These are phyloP conservation scores for Russula brevipes DNA, from an alignment of 768 basidiomycete genomes.

Conservation along the genomic window DNA sequence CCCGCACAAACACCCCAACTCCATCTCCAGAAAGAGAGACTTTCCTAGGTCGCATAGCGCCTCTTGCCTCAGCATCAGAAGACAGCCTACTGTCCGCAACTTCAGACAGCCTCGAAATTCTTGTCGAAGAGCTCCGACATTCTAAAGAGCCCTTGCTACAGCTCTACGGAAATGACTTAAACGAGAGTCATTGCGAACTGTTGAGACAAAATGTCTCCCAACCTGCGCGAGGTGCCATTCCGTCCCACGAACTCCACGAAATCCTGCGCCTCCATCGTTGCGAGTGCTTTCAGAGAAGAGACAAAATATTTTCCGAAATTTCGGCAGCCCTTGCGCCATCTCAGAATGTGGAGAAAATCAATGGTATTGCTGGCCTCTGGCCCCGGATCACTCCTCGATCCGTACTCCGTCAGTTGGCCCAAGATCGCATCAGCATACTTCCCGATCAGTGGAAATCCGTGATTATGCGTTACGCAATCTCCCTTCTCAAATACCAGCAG, in stretches of 20 bases:
- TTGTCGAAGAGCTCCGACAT: conserved; percentile 3
- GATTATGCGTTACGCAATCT: not conserved
- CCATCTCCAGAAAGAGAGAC: not conserved
- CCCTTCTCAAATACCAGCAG: conserved; percentile 8
- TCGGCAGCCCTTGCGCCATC: not conserved
- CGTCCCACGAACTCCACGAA: not conserved
- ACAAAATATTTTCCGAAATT: not conserved
- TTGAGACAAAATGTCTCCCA: not conserved
- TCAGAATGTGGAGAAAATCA: not conserved
- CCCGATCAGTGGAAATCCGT: not conserved
- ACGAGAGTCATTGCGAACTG: not conserved
- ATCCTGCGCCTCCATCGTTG: not conserved
- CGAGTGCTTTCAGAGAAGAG: not conserved
- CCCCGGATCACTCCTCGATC: conserved; percentile 13
- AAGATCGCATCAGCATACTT: conserved; percentile 21
- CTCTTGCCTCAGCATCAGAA: not conserved
- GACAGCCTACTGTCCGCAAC: no score
- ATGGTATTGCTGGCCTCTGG: conserved; percentile 5
- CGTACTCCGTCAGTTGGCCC: conserved; percentile 25
- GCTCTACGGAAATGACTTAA: conserved; percentile 9
- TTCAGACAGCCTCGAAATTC: not conserved
- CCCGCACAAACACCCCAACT: not conserved
- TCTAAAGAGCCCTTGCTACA: not conserved
- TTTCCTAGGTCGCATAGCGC: not conserved
- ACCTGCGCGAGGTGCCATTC: not conserved